These are phyloP conservation scores for Pseudozyma flocculosa DNA, from an alignment of 1,284 basidiomycete genomes.

Conservation along the genomic window DNA sequence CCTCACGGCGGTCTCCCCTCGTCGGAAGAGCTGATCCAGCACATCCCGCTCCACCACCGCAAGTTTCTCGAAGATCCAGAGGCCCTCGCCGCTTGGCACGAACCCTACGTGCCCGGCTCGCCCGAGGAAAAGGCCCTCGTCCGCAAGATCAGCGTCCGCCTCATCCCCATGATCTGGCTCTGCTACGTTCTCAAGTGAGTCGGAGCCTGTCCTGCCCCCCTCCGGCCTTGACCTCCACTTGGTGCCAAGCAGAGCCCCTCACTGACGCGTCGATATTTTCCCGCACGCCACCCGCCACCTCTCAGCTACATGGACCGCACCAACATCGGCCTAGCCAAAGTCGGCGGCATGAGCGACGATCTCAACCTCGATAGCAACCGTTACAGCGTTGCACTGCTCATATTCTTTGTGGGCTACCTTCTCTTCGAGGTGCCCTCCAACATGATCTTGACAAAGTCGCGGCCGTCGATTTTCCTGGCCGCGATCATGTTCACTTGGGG, in stretches of 20 bases:
- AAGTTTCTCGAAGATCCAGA: conserved; percentile 1
- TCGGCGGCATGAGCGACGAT: conserved; percentile 14
- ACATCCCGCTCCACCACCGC: neutral
- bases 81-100: conserved; percentile 2
- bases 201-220: too few relatives aligned
- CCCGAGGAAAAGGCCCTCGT: conserved; percentile 58
- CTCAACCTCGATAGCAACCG: conserved; percentile 15
- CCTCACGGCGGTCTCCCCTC: neutral
- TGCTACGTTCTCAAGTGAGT: conserved; percentile 52
- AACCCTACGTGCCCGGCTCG: conserved; percentile 1
- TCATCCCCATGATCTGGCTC: conserved; percentile 58
- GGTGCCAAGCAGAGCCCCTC: too few relatives aligned
- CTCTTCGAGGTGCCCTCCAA: conserved; percentile 33
- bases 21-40: neutral
- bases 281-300: too few relatives aligned
- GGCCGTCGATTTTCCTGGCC: conserved; percentile 38
- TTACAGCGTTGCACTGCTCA: conserved; percentile 17
- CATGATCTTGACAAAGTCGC: conserved; percentile 20
- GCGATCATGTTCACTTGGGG: conserved; percentile 39
- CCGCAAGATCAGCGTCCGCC: conserved; percentile 58
- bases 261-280: too few relatives aligned
- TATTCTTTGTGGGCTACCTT: conserved; percentile 27
- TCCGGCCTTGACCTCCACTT: too few relatives aligned
- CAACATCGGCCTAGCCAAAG: conserved; percentile 24
- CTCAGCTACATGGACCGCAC: conserved; percentile 11